These are phyloP conservation scores for Annulohypoxylon maeteangense DNA, from an alignment of 495 filamentous ascomycete species.

Conservation along the genomic window DNA sequence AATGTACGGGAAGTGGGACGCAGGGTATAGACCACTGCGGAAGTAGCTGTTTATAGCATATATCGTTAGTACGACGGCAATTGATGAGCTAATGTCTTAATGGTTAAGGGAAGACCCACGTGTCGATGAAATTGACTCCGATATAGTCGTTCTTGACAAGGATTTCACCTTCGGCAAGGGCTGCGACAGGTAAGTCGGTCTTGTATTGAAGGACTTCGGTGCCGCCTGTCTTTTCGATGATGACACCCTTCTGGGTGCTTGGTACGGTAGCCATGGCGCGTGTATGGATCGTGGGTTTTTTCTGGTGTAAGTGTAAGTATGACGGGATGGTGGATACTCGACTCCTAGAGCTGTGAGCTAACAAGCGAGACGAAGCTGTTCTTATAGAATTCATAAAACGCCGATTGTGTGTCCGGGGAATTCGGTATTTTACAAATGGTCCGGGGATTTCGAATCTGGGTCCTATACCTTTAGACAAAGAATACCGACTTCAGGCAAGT, in stretches of 20 bases:
- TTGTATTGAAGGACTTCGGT: constrained; percentile 80
- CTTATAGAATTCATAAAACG: constrained; percentile 33
- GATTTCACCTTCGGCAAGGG: constrained; percentile 74
- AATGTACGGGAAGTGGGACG: constrained; percentile 75
- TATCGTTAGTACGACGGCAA: neutral
- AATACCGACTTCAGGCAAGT: neutral
- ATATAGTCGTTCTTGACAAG: constrained; percentile 87
- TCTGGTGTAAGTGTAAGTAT: constrained; percentile 10
- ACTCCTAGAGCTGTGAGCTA: constrained; percentile 19
- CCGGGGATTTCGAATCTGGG: too few species aligned
- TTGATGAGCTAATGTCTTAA: neutral
- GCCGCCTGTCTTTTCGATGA: constrained; percentile 81
- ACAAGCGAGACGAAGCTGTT: constrained; percentile 24
- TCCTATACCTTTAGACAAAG: neutral
- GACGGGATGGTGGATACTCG: constrained; percentile 21
- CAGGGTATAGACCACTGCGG: constrained; percentile 85
- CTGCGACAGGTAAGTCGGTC: constrained; percentile 79
- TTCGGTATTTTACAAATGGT: neutral
- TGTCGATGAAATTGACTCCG: constrained; percentile 92
- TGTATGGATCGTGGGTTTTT: neutral
- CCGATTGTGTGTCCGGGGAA: neutral
- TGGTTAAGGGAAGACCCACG: constrained; percentile 50
- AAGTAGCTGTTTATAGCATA: constrained; percentile 69
- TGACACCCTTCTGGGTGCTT: constrained; percentile 78
- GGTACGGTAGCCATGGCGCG: constrained; percentile 52